These are phyloP conservation scores for Saccharomyces pastorianus DNA, from an alignment of 1,139 yeast genomes.

Conservation along the genomic window DNA sequence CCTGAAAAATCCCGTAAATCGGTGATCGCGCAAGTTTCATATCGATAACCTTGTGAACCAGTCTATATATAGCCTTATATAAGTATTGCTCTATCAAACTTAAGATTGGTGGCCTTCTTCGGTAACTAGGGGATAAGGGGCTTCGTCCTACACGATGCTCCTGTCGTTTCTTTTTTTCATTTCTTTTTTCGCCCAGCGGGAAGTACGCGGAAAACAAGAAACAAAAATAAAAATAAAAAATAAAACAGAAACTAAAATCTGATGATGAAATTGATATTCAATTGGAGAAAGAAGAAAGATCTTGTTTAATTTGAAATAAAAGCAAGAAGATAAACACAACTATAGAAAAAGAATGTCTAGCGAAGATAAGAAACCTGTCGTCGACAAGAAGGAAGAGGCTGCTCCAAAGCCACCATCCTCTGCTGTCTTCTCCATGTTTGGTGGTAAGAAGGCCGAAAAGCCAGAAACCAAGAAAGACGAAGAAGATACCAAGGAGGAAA, in stretches of 20 bases:
- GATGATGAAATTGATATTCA: background rate
- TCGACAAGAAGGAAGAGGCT: constrained; percentile 20
- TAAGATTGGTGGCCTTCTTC: background rate
- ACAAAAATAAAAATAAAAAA: background rate
- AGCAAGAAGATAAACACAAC: background rate
- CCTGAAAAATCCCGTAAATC: background rate
- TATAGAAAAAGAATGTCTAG: constrained; percentile 27
- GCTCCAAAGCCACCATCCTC: constrained; percentile 51
- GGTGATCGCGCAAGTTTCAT: background rate
- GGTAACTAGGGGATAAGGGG: constrained; percentile 1
- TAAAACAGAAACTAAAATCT: background rate
- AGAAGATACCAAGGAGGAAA: constrained; percentile 34
- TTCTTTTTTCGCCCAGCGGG: background rate
- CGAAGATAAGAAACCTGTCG: constrained; percentile 21
- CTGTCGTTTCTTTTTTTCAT: background rate
- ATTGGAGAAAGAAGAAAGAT: background rate
- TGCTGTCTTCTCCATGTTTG: constrained; percentile 83
- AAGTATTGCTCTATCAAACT: background rate
- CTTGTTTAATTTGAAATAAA: too few species aligned
- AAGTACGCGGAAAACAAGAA: background rate
- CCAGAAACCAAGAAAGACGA: constrained; percentile 28
- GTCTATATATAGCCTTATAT: background rate
- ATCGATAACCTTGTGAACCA: background rate
- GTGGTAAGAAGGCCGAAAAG: constrained; percentile 60
- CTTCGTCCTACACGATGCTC: background rate